A percentile compares a stretch with the other conserved stretches of the same genome.
Conservation (phyloP, 139 green algal genomes). For the Chlorella ohadii region DNA sequence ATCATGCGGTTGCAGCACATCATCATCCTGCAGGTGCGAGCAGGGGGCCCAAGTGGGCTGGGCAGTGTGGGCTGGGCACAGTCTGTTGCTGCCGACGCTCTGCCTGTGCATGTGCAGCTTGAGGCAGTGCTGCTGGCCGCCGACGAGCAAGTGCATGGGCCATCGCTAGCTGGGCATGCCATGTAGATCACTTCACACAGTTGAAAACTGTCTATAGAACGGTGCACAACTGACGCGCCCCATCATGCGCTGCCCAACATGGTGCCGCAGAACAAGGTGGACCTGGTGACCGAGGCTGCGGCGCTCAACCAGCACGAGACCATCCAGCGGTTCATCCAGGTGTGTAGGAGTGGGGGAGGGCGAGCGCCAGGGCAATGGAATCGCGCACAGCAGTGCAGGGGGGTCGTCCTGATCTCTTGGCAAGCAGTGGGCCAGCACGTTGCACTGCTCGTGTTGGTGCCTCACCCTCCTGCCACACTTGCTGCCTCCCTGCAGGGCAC, state of each 20-base stretch:
- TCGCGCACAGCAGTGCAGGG: not conserved
- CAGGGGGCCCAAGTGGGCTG: not conserved
- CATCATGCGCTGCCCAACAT: too few relatives aligned
- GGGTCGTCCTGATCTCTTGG: not conserved
- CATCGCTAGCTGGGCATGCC: too few relatives aligned
- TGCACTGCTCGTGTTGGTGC: not conserved
- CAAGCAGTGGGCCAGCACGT: slow-evolving; percentile 6
- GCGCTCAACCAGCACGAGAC: slow-evolving; percentile 94
- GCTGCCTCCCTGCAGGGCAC: slow-evolving; percentile 76
- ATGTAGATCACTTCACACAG: too few relatives aligned
- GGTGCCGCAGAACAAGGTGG: slow-evolving; percentile 61
- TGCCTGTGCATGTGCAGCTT: too few relatives aligned
- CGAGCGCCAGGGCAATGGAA: too few relatives aligned
- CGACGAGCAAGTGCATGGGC: too few relatives aligned
- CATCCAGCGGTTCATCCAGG: slow-evolving; percentile 94
- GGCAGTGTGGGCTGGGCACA: too few relatives aligned
- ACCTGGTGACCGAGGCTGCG: slow-evolving; percentile 92
- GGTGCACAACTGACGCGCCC: too few relatives aligned
- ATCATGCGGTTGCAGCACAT: slow-evolving; percentile 98
- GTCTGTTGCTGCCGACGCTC: too few relatives aligned
- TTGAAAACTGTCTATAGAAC: too few relatives aligned
- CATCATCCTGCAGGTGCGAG: slow-evolving; percentile 87
- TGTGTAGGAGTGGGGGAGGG: too few relatives aligned
- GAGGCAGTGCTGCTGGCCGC: too few relatives aligned
- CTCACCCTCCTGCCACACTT: not conserved